These are phyloP conservation scores for Daldinia caldariorum DNA, from an alignment of 495 filamentous ascomycete species.

Conservation along the genomic window DNA sequence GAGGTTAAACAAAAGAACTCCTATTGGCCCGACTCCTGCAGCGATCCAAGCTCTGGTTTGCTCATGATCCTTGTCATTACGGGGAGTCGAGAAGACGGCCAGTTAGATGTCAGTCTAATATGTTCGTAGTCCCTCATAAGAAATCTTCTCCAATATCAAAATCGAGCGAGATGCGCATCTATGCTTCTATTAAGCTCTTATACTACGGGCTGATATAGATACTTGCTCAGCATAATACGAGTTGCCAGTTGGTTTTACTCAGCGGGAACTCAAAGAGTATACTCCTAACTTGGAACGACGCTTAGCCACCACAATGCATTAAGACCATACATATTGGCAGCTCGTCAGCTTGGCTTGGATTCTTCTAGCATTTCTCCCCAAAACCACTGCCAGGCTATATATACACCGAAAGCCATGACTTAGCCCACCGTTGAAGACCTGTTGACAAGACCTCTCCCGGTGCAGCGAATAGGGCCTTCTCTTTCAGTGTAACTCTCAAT, in stretches of 20 bases:
- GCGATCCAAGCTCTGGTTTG: conserved; percentile 33
- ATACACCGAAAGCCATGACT: conserved; percentile 31
- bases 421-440: conserved; percentile 38
- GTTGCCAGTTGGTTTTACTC: not conserved
- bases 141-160: conserved; percentile 30
- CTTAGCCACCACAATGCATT: conserved; percentile 18
- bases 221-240: not conserved
- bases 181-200: conserved; percentile 9
- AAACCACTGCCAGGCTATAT: conserved; percentile 13
- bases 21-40: conserved; percentile 34
- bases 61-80: conserved; percentile 36
- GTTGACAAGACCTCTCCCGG: conserved; percentile 29
- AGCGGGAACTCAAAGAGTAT: not conserved
- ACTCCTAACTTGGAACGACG: conserved; percentile 10
- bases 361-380: conserved; percentile 3
- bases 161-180: conserved; percentile 17
- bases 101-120: conserved; percentile 24
- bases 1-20: conserved; percentile 27
- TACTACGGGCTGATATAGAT: not conserved
- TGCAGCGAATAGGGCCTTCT: conserved; percentile 39
- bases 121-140: conserved; percentile 28
- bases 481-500: conserved; percentile 28
- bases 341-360: conserved; percentile 10
- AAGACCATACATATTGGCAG: conserved; percentile 1
- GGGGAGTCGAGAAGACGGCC: conserved; percentile 25